phyloP scores from a whole-genome alignment of 2,329 filamentous ascomycete species.

The Pseudopithomyces chartarum region DNA sequence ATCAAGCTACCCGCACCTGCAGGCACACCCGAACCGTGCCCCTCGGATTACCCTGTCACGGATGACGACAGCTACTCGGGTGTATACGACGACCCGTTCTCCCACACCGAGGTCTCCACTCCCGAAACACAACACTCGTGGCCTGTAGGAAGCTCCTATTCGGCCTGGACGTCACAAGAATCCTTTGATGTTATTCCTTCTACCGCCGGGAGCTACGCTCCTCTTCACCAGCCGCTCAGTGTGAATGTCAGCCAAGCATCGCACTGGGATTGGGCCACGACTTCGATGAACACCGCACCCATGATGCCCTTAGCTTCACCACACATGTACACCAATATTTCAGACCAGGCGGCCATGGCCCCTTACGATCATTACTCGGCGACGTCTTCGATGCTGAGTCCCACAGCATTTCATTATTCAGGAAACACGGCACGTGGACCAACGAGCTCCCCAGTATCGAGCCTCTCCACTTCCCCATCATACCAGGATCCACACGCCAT shows the following conservation, averaged over 20 bases:
- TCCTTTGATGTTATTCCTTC: constrained; percentile 21
- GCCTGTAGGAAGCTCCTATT: constrained; percentile 25
- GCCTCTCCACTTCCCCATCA: constrained; percentile 15
- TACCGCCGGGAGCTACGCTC: constrained; percentile 12
- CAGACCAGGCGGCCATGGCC: constrained; percentile 8
- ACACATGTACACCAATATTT: constrained; percentile 9
- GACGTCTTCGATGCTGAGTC: constrained; percentile 19
- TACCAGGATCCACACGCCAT: constrained; percentile 27
- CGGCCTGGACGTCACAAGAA: constrained; percentile 30
- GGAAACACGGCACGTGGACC: constrained; percentile 11
- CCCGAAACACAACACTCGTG: constrained; percentile 27
- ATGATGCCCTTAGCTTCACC: constrained; percentile 22
- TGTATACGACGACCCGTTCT: constrained; percentile 24
- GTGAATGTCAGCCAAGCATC: constrained; percentile 14
- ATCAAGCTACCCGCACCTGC: constrained; percentile 30
- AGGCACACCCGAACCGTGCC: constrained; percentile 24
- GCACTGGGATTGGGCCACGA: constrained; percentile 24
- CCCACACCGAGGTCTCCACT: constrained; percentile 22
- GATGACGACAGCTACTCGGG: constrained; percentile 26
- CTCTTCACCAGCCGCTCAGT: constrained; percentile 18
- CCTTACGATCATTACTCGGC: constrained; percentile 22
- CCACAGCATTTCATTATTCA: constrained; percentile 18
- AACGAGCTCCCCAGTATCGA: constrained; percentile 18
- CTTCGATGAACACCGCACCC: constrained; percentile 22
- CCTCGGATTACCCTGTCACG: constrained; percentile 15